phyloP scores from a whole-genome alignment of 192 early-diverging fungal genomes.

The Umbelopsis ramanniana region DNA sequence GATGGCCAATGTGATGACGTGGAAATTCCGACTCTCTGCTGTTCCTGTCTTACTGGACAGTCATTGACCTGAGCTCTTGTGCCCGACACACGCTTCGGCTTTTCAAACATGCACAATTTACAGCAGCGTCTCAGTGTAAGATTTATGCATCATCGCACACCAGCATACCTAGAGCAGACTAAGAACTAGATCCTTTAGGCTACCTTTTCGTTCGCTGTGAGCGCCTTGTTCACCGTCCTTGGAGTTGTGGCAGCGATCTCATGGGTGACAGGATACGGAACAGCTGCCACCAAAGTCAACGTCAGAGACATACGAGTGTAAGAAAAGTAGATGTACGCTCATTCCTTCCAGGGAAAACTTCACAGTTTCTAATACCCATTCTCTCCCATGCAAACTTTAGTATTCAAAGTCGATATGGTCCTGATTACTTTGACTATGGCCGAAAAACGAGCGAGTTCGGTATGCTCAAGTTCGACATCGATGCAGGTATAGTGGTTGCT shows the following conservation, averaged over 20 bases:
- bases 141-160: background rate
- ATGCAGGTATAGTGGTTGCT: slow-evolving; percentile 60
- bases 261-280: slow-evolving; percentile 22
- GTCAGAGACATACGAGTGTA: slow-evolving; percentile 34
- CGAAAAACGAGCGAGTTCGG: slow-evolving; percentile 65
- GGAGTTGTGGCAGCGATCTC: slow-evolving; percentile 34
- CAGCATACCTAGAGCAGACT: background rate
- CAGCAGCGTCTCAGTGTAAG: slow-evolving; percentile 37
- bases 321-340: background rate
- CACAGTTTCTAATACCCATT: background rate
- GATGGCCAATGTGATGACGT: too few relatives aligned
- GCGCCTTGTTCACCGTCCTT: slow-evolving; percentile 28
- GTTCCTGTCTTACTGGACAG: too few relatives aligned
- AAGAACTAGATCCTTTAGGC: slow-evolving; percentile 12
- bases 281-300: slow-evolving; percentile 16
- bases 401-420: slow-evolving; percentile 53
- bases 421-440: slow-evolving; percentile 56
- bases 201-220: slow-evolving; percentile 32
- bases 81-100: background rate
- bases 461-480: slow-evolving; percentile 63
- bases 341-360: background rate
- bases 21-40: too few relatives aligned
- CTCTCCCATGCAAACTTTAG: slow-evolving; percentile 20
- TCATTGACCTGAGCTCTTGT: background rate
- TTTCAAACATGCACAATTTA: slow-evolving; percentile 39